Evolutionary conservation across 768 basidiomycete species (phyloP).

Genomic region (Amanita polypyramis): DNA sequence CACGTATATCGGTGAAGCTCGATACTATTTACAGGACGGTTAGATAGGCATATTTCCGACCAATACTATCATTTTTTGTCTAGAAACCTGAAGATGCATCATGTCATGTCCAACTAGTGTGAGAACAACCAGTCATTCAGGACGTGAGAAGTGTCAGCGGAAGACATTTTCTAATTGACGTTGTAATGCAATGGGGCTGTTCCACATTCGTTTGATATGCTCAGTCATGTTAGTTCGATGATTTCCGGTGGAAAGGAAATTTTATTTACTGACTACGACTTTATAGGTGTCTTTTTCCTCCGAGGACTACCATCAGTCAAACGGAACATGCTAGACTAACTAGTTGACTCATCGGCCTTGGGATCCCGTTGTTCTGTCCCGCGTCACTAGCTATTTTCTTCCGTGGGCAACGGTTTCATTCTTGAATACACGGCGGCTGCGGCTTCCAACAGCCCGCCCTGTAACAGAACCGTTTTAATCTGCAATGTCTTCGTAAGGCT

Average conservation of each 20-base stretch:
- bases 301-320: not conserved
- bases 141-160: not conserved
- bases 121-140: not conserved
- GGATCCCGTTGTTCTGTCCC: not conserved
- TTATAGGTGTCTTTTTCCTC: not conserved
- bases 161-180: not conserved
- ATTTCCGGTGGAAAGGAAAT: not conserved
- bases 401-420: not conserved
- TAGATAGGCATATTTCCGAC: not conserved
- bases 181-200: not conserved
- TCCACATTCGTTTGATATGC: not conserved
- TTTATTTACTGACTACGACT: not conserved
- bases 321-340: not conserved
- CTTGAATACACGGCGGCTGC: not conserved
- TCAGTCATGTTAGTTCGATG: not conserved
- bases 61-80: not conserved
- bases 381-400: not conserved
- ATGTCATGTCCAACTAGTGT: not conserved
- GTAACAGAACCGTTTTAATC: not conserved
- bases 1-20: constrained; percentile 67
- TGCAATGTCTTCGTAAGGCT: not conserved
- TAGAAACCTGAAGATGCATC: not conserved
- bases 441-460: not conserved
- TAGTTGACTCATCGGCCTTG: not conserved
- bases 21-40: not conserved